phyloP scores from a whole-genome alignment of 2,329 filamentous ascomycete species.

The Colletotrichum musae region DNA sequence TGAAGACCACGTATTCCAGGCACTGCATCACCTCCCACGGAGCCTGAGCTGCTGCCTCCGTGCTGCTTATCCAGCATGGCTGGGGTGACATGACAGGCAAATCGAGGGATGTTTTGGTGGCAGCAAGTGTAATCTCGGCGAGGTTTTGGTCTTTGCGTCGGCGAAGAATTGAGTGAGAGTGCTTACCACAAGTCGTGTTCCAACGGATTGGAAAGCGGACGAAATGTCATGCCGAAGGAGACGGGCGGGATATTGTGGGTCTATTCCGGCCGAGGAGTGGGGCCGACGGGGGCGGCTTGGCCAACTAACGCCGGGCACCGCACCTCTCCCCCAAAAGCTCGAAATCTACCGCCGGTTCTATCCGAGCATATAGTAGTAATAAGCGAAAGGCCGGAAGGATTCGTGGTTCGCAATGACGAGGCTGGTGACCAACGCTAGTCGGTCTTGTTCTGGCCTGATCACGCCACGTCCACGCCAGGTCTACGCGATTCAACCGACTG shows the following conservation, averaged over 20 bases:
- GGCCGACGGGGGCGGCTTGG: background rate
- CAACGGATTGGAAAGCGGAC: constrained; percentile 16
- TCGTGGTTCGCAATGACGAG: background rate
- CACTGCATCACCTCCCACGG: background rate
- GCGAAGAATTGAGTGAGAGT: no score
- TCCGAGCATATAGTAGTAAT: background rate
- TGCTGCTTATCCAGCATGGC: background rate
- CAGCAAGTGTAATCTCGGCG: background rate
- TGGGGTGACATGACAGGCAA: background rate
- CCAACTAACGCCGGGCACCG: background rate
- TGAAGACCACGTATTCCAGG: background rate
- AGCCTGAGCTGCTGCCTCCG: no score
- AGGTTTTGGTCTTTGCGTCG: no score
- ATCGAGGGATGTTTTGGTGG: background rate
- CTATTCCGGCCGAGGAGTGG: constrained; percentile 1
- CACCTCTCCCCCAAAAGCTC: no score
- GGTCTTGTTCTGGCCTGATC: background rate
- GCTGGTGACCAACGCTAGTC: background rate
- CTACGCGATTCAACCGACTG: no score
- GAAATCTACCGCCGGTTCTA: no score
- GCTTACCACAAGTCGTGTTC: background rate
- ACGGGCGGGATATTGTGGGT: constrained; percentile 19
- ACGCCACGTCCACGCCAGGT: background rate
- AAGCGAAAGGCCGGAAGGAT: background rate
- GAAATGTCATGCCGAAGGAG: constrained; percentile 31